Base-by-base conservation (phyloP, 805 yeast species). In the Yarrowia porcina region DNA sequence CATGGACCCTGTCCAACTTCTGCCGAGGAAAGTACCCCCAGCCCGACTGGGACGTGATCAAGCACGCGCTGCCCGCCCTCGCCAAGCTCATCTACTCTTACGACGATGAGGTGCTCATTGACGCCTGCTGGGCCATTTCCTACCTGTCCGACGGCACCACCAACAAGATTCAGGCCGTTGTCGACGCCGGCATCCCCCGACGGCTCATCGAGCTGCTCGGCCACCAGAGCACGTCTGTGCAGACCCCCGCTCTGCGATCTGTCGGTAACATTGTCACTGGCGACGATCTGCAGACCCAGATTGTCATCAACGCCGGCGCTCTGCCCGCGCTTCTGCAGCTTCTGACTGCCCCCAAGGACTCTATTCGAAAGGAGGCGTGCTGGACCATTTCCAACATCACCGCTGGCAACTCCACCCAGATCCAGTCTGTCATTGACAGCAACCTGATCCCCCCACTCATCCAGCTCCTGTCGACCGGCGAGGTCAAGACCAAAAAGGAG, bases 361-460 rank as follows among this genome's bases (percentile, higher is more conserved):
- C 94, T 17, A 88, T 94, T 69, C 86, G 94, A 73, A 94, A 94
- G 75, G 99, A 94, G 79, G 96, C 98, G 5, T 91, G 99, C 79
- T 94, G 99, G 99, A 93, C 99, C 38, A 87, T 94, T 67, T 92
- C 97, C 64, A 94, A 94, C 77, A 92, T 94, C 73, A 94, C 99
- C 35, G 99, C 99, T 21, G 99, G 99, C 71, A 94, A 90, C 75
- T 78, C 92, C 21, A 92, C 88, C 66, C 99, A 94, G 80, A 91
- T 93, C 71, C 97, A 93, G 79, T 93, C 97, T 15, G 98, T 94
- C 59, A 92, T 94, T 70, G 97, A 92, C 74, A 87, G 93, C 65
- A 94, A 94, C 77, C 81, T 94, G 73, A 86, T 94, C 67, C 99
- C 98, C 41, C 96, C 92, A 64, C 82, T 90, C 67, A 86, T 94